Evolutionary conservation across 2,329 filamentous ascomycete genomes (phyloP), one percentile per base, ranked within the genome.

Genomic region (Beauveria varroae): DNA sequence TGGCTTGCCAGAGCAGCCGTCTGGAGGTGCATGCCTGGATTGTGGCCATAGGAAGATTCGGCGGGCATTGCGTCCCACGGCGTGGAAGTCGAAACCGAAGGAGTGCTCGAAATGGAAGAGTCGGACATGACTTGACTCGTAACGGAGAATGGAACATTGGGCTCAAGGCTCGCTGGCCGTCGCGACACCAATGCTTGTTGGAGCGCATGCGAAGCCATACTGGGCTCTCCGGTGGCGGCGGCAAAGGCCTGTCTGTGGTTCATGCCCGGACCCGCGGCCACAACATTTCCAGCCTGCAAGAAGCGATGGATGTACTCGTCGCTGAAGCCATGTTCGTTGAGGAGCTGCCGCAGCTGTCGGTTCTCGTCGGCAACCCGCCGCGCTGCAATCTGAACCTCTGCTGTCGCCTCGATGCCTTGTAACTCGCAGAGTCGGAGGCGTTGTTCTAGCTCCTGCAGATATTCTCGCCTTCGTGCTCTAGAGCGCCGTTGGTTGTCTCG

Each of bases 401-500:
- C 77, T 1, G 86, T 87, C 3, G 87, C 88, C 68, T 88, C 82
- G 54, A 89, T 80, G 20, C 89, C 88, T 37, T 81, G 76, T 43
- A 83, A 77, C 71, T 91, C 86, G 69, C 82, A 90, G 57, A 76
- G 74, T 52, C 85, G 81, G 62, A 88, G 74, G 61, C 82, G 84
- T 52, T 77, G 73, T 71, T 90, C 86, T 22, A 90, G 78, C 53
- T 87, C 86, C 64, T 85, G 78, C 44, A 91, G 75, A 69, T 92
- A 91, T 68, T 90, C 87, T 75, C 88, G 90, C 65, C 86, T 81
- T 41, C 88, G 82, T 51, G 87, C 87, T 58, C 89, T 85, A n/a
- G 86, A 90, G 64, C 88, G 85, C 61, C 89, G 81, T 71, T 92
- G 89, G 68, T 92, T 93, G 68, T 92, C 87, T 65, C 89, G 83